Evolutionary conservation across 345 rosid genomes (phyloP).

Genomic region (Pistacia vera): DNA sequence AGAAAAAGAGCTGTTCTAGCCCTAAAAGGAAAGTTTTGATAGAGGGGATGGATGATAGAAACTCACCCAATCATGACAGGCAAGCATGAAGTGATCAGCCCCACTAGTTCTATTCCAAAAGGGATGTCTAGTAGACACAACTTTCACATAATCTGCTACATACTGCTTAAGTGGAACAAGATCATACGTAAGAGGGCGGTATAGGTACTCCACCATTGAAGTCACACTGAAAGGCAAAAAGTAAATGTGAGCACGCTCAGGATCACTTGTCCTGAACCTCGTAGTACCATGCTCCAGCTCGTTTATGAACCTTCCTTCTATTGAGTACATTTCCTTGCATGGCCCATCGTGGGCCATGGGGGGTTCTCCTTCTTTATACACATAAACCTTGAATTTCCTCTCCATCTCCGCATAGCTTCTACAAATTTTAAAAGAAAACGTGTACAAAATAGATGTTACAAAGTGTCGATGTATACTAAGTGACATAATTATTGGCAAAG

Average conservation of each 20-base stretch:
- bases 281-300: slow-evolving; percentile 64
- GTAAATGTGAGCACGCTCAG: slow-evolving; percentile 63
- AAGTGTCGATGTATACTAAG: background rate
- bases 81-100: slow-evolving; percentile 91
- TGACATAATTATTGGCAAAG: background rate
- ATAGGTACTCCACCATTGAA: slow-evolving; percentile 72
- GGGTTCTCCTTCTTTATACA: slow-evolving; percentile 76
- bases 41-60: background rate
- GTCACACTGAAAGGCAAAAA: slow-evolving; percentile 88
- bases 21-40: background rate
- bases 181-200: slow-evolving; percentile 41
- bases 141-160: slow-evolving; percentile 66
- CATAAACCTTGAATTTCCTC: slow-evolving; percentile 81
- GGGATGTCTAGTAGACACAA: slow-evolving; percentile 64
- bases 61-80: slow-evolving; percentile 89
- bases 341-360: slow-evolving; percentile 88
- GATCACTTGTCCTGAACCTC: slow-evolving; percentile 59
- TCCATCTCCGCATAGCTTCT: slow-evolving; percentile 93
- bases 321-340: slow-evolving; percentile 73
- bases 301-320: slow-evolving; percentile 85
- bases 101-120: slow-evolving; percentile 79
- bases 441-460: background rate
- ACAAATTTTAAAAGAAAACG: background rate
- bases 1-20: background rate
- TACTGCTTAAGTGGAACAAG: slow-evolving; percentile 49